Evolutionary conservation across 2,329 filamentous ascomycete genomes (phyloP).

Genomic region (Colletotrichum musicola): DNA sequence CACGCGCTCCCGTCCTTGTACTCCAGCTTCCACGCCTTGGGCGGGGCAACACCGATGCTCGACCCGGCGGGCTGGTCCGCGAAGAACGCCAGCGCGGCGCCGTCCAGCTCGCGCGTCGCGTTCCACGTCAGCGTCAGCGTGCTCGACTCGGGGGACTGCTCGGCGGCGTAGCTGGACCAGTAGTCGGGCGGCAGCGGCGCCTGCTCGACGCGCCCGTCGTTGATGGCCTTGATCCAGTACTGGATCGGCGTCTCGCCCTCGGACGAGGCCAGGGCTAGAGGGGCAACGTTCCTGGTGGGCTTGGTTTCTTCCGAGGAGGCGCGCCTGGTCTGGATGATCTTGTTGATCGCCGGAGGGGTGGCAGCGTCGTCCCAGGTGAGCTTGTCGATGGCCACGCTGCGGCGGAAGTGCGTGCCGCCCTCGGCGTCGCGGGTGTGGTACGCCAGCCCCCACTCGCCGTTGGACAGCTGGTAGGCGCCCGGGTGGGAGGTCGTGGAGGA

Average conservation of each 20-base stretch:
- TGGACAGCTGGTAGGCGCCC: constrained; percentile 46
- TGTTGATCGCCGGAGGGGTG: constrained; percentile 45
- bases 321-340: constrained; percentile 47
- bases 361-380: constrained; percentile 49
- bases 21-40: constrained; percentile 45
- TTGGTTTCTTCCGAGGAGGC: constrained; percentile 34
- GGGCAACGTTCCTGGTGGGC: constrained; percentile 51
- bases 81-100: constrained; percentile 47
- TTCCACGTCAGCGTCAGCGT: constrained; percentile 50
- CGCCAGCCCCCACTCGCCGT: constrained; percentile 47
- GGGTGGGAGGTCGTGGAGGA: constrained; percentile 53
- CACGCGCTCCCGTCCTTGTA: constrained; percentile 42
- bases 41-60: constrained; percentile 47
- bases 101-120: constrained; percentile 46
- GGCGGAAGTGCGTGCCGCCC: constrained; percentile 51
- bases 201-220: constrained; percentile 47
- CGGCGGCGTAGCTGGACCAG: constrained; percentile 50
- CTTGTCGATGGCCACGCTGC: constrained; percentile 51
- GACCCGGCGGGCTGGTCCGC: constrained; percentile 47
- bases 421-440: constrained; percentile 53
- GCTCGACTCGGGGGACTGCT: constrained; percentile 47
- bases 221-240: constrained; percentile 52
- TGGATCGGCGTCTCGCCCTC: constrained; percentile 49
- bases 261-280: constrained; percentile 43
- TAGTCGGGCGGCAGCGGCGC: constrained; percentile 53